Evolutionary conservation across 2,329 filamentous ascomycete species (phyloP), one percentile per base, ranked within the genome.

Genomic region (Epichloe uncinata): DNA sequence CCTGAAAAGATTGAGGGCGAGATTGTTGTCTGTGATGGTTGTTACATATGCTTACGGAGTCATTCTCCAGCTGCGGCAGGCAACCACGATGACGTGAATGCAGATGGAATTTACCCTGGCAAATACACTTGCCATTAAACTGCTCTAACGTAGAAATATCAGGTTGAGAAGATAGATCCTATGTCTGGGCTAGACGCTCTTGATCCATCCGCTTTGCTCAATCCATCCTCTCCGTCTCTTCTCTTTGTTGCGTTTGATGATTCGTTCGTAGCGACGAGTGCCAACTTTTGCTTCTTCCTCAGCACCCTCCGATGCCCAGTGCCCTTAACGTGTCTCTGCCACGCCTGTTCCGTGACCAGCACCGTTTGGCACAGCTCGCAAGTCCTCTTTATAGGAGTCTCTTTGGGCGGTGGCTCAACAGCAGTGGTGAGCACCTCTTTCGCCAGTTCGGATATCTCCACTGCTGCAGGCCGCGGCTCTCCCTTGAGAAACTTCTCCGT

Each of bases 321-420:
- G 42, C 67, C 65, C 52, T 64, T 66, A 9, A 70, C 51, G 48
- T 72, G 69, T 50, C 65, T 61, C 38, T 62, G 53, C 69, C 68
- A 73, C 2, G 65, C 65, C 52, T 75, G 69, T 54, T 82, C 77
- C 3, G 75, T 79, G 48, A 82, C 62, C 4, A 75, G 66, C 20
- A 79, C 78, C 51, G 77, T 76, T 57, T 87, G 69, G 61, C 93
- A 98, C 1, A 81, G 56, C 3, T 87, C 81, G 60, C 93, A 98
- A 16, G 74, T 77, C 56, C 75, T 76, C 54, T 81, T 79, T 34
- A 64, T 66, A 0, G 75, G 73, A 3, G 69, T 71, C 11, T 84
- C 70, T 51, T 80, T 61, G 1, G 60, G 72, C n/a, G 78, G 71
- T 18, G 66, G 63, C 40, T 68, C 65, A 9, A 66, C 54, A 7